Conservation (phyloP, 192 early-diverging fungal genomes). For the Ambispora gerdemannii region DNA sequence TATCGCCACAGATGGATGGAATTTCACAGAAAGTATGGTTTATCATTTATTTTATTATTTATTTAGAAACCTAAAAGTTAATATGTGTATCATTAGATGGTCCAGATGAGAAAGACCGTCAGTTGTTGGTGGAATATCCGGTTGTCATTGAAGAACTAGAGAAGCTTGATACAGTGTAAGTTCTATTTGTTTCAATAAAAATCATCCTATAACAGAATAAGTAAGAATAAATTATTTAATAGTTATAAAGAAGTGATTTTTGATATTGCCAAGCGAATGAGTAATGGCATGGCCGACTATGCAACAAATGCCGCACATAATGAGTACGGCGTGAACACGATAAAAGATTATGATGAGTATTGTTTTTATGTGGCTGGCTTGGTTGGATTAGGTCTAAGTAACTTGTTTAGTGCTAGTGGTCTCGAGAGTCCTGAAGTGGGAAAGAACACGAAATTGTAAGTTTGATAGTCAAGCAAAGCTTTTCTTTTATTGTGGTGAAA, state of each 20-base stretch:
- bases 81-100: constrained; percentile 48
- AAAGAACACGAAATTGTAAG: not conserved
- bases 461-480: not conserved
- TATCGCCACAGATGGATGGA: constrained; percentile 78
- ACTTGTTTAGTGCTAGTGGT: constrained; percentile 83
- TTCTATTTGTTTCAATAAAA: not conserved
- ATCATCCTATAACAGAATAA: not conserved
- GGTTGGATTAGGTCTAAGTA: constrained; percentile 88
- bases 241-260: constrained; percentile 85
- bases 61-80: not conserved
- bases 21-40: constrained; percentile 66
- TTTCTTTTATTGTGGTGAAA: constrained; percentile 28
- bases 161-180: constrained; percentile 52
- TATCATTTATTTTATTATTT: not conserved
- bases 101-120: constrained; percentile 91
- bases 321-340: constrained; percentile 54
- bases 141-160: constrained; percentile 88
- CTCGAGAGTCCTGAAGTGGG: constrained; percentile 58
- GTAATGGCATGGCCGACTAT: constrained; percentile 92
- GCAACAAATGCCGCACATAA: constrained; percentile 49
- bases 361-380: constrained; percentile 97
- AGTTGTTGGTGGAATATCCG: constrained; percentile 85
- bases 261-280: constrained; percentile 91
- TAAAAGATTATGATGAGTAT: constrained; percentile 93
- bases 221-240: constrained; percentile 2